phyloP scores from a whole-genome alignment of 192 early-diverging fungal species.

The Paraglomus brasilianum region DNA sequence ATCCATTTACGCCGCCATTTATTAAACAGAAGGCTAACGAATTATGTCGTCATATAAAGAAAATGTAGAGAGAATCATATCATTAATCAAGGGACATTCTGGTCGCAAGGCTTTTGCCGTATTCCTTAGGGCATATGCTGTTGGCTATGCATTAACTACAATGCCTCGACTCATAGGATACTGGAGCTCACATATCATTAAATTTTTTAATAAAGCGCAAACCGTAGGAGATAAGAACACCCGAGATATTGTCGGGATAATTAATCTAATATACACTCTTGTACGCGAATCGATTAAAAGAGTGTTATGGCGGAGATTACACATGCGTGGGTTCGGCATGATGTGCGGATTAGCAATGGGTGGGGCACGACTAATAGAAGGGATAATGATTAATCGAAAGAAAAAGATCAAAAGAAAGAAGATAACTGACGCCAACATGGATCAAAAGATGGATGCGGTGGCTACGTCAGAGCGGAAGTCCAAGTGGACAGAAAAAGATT shows the following conservation, averaged over 20 bases:
- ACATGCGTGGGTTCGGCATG: slow-evolving; percentile 34
- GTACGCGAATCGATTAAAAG: slow-evolving; percentile 34
- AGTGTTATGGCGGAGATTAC: slow-evolving; percentile 38
- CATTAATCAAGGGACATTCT: no score
- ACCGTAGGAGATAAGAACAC: not conserved
- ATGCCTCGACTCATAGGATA: slow-evolving; percentile 37
- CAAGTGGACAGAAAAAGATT: slow-evolving; percentile 32
- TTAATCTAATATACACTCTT: slow-evolving; percentile 20
- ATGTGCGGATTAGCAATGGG: slow-evolving; percentile 27
- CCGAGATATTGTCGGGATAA: slow-evolving; percentile 25
- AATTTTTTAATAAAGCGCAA: slow-evolving; percentile 28
- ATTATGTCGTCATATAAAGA: no score
- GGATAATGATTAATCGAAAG: not conserved
- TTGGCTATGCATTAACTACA: slow-evolving; percentile 39
- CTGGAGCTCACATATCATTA: slow-evolving; percentile 26
- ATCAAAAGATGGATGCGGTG: slow-evolving; percentile 25
- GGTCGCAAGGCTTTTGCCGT: slow-evolving; percentile 25
- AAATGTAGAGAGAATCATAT: no score
- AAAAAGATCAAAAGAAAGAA: not conserved
- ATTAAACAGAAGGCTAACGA: no score
- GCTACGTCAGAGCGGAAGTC: slow-evolving; percentile 28
- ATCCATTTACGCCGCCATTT: no score
- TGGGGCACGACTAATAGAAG: not conserved
- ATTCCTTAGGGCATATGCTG: slow-evolving; percentile 37
- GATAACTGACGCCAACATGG: not conserved